Base-by-base conservation (phyloP, 257 asterid species). In the Lavandula angustifolia region DNA sequence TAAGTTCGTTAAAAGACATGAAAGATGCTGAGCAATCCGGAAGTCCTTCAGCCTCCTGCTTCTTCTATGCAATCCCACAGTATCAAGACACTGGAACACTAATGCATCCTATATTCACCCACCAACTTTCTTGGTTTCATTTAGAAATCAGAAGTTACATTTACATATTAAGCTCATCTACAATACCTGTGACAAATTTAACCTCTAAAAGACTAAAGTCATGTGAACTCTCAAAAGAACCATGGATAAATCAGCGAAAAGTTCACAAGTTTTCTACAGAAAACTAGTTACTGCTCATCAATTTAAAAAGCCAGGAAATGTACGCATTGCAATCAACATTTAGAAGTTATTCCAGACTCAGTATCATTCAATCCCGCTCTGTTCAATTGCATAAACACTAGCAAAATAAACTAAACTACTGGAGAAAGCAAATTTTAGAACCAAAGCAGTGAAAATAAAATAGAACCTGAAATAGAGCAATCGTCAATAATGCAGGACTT, bases 401-500 rank as follows among this genome's bases (percentile, higher is more conserved):
- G 9, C 37, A 29, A 50, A 18, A 56, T 61, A 3, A 55, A 48
- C 14, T n/a, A 66, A 46, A 35, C 33, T 35, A 0, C 35, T 35
- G 12, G 55, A 53, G 33, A 17, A n/a, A 50, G 40, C 65, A 42
- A 16, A 1, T 17, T 12, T 12, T 18, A 32, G 14, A 55, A 43
- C 18, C 18, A 6, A 18, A 57, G 14, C 43, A 57, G 47, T 9
- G 29, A 9, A 42, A 8, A 9, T 48, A 47, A 57, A 66, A n/a
- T 32, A 8, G 57, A 53, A 72, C 80, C 79, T 66, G 68, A 44
- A 43, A 54, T 54, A 35, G 79, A 47, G 74, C 43, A 9, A 59
- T 4, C 2, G 27, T 12, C 13, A 3, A 11, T 48, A 53, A 63
- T 56, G 75, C 69, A 49, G 54, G 65, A 32, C 18, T 55, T 40